Evolutionary conservation across 1,139 yeast species (phyloP), one percentile per base, ranked within the genome.

Genomic region (Pichia sp.): DNA sequence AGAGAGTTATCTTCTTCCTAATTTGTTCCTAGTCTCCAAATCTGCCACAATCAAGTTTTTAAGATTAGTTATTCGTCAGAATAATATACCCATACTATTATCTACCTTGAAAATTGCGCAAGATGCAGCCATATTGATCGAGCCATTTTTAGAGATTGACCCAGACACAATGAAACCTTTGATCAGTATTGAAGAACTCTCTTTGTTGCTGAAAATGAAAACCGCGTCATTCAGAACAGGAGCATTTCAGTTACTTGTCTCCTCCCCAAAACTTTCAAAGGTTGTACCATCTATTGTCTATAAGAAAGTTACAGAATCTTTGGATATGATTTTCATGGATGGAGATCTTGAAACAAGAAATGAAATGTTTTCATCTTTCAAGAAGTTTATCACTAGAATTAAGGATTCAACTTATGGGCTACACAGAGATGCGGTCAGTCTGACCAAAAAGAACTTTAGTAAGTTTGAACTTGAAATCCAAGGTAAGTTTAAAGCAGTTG

Each of bases 31-130:
- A 61, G 67, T 75, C 31, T 77, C 83, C 8, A 76, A 79, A 1
- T 55, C 59, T 33, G 73, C 79, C 12, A 76, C 78, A 62, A 64
- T 66, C 31, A 50, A 62, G 9, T 80, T 84, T 53, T 68, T 73
- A 46, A 61, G 51, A 41, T 61, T 34, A 36, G 66, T 53, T 3
- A 58, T 53, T 6, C 60, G 49, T 17, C 43, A 49, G 20, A 49
- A 68, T 10, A 73, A 76, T 27, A 69, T 77, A 2, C 70, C 76
- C 4, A 64, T 79, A 1, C 70, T 82, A 46, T 71, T 87, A 1
- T 81, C 85, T 2, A 73, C 85, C 52, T 68, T 87, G 50, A 81
- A 79, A 63, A 77, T 85, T 51, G 95, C 90, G 0, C 87, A 84
- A 63, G 83, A 81, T 47, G 64, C 84, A 17, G 79, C 78, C 1